phyloP scores from a whole-genome alignment of 768 basidiomycete genomes.

The Boletus edulis region DNA sequence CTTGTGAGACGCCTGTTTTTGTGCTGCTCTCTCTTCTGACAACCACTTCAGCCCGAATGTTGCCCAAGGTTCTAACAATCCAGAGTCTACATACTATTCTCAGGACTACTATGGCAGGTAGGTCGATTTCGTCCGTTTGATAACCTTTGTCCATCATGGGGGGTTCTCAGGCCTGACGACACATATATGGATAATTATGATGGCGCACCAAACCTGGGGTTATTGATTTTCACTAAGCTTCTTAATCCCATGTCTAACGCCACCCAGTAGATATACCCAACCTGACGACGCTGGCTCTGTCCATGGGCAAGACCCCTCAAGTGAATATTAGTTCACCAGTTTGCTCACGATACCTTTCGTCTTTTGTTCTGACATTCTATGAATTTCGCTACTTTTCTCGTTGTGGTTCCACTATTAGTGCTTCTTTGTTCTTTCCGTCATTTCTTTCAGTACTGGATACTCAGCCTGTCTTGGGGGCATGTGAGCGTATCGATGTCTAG shows the following conservation, averaged over 20 bases:
- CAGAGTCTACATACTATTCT: constrained; percentile 1
- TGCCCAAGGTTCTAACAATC: neutral
- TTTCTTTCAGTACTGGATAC: neutral
- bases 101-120: constrained; percentile 4
- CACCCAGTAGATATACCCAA: constrained; percentile 12
- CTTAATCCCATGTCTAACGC: constrained; percentile 9
- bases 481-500: constrained; percentile 1
- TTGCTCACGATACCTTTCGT: neutral
- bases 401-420: neutral
- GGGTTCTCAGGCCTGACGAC: neutral
- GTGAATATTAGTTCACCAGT: constrained; percentile 9
- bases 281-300: neutral
- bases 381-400: constrained; percentile 1
- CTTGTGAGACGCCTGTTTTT: constrained; percentile 13
- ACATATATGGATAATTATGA: constrained; percentile 7
- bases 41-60: constrained; percentile 8
- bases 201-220: constrained; percentile 10
- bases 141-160: neutral
- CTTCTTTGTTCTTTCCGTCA: neutral
- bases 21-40: neutral
- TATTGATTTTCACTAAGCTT: constrained; percentile 8
- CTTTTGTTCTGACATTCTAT: neutral
- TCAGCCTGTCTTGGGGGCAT: neutral
- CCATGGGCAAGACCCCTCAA: constrained; percentile 3
- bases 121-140: constrained; percentile 1